These are phyloP conservation scores for Gossypium raimondii DNA, from an alignment of 345 rosid species.

Conservation along the genomic window DNA sequence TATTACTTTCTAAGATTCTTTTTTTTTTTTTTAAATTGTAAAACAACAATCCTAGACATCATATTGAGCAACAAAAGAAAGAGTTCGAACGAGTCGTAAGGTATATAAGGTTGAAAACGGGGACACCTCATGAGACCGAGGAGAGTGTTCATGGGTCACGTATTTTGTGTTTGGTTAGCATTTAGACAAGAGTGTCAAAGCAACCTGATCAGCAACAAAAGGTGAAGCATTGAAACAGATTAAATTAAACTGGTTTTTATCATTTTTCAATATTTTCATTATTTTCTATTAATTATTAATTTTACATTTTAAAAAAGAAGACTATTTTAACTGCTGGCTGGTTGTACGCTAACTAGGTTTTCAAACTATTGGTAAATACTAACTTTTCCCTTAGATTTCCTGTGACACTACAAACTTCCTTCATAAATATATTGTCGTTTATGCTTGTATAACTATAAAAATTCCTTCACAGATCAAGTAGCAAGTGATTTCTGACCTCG, in stretches of 20 bases:
- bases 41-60: neutral
- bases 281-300: neutral
- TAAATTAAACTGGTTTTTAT: neutral
- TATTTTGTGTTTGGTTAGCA: conserved; percentile 1
- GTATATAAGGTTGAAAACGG: neutral
- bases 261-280: neutral
- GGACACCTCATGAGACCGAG: neutral
- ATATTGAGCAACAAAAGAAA: neutral
- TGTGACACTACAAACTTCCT: neutral
- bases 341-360: neutral
- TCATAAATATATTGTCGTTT: neutral
- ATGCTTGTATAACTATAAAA: neutral
- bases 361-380: neutral
- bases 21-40: neutral
- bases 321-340: neutral
- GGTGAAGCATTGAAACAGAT: neutral
- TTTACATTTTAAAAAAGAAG: neutral
- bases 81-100: neutral
- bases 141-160: neutral
- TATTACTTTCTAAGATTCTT: neutral
- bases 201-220: neutral
- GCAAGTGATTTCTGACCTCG: conserved; percentile 47
- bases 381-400: neutral
- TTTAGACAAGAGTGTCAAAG: neutral
- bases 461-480: neutral